Evolutionary conservation across 345 rosid species (phyloP).

Genomic region (Brassica juncea): DNA sequence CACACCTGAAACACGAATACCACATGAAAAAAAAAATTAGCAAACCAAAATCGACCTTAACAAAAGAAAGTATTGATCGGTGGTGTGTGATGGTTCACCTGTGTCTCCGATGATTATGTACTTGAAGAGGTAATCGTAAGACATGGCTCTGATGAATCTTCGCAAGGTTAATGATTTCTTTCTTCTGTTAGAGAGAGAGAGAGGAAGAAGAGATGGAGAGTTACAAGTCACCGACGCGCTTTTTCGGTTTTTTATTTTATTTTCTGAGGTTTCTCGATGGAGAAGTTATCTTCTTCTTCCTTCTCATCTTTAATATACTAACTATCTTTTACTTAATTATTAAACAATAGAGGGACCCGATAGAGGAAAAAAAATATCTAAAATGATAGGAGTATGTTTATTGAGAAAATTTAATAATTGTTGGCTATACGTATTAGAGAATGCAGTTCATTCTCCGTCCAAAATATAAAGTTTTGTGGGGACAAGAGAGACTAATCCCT

Average conservation of each 20-base stretch:
- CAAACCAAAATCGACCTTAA: conserved; percentile 4
- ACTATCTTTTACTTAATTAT: neutral
- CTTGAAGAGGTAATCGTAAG: conserved; percentile 77
- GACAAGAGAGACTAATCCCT: neutral
- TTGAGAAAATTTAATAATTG: neutral
- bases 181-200: neutral
- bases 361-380: neutral
- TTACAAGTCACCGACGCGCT: neutral
- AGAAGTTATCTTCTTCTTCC: neutral
- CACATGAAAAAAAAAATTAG: neutral
- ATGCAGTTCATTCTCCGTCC: neutral
- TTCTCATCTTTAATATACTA: neutral
- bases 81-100: conserved; percentile 34
- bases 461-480: neutral
- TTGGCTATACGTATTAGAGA: neutral
- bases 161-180: neutral
- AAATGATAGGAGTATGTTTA: neutral
- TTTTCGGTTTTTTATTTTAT: neutral
- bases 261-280: conserved; percentile 38
- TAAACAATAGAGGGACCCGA: neutral
- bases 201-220: conserved; percentile 26
- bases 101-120: conserved; percentile 81
- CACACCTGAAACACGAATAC: conserved; percentile 44
- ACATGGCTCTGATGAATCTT: conserved; percentile 45
- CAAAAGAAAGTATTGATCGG: neutral